Evolutionary conservation across 2,329 filamentous ascomycete genomes (phyloP), one percentile per base, ranked within the genome.

Genomic region (Stylonectria norvegica): DNA sequence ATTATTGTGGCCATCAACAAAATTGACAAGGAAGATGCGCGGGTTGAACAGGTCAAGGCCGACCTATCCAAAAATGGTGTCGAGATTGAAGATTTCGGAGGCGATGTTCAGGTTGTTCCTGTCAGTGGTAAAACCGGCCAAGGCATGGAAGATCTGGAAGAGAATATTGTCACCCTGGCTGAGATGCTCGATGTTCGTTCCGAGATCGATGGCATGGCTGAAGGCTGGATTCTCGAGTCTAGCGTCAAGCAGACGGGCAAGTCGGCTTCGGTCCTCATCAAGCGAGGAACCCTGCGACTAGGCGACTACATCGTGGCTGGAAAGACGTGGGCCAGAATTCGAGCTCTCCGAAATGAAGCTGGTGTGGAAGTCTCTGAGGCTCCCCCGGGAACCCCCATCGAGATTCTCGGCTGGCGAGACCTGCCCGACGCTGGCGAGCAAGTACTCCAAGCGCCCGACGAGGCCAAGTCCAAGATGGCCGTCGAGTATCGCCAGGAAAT

Each of bases 1-100:
- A 91, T 98, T 35, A 95, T 98, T 43, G 93, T 98, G 36, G 94
- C 94, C 12, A 91, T 97, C 67, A 98, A 93, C 72, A 98, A 98
- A 67, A 79, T 95, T 36, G 93, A 98, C 68, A 95, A 93, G 66
- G 81, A 85, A 44, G 85, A 87, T 44, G 83, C 86, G 5, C 80
- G 89, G 36, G 69, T 89, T 9, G 85, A 96, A 29, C 78, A 81
- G 34, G 90, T 97, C 47, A 97, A 97, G 68, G 75, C 83, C 40
- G 93, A 97, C 62, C 80, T 98, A 17, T 81, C 86, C 7, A 75
- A 81, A 2, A 76, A 95, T 57, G 89, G 86, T 6, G 81, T 98
- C 20, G 86, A 95, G 54, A 85, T 98, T 39, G 93, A 98, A 68
- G 93, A 97, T 59, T 95, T 81, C 56, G 93, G 93, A 28, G 93